These are phyloP conservation scores for Pestalotiopsis sp. DNA, from an alignment of 2,329 filamentous ascomycete species.

Conservation along the genomic window DNA sequence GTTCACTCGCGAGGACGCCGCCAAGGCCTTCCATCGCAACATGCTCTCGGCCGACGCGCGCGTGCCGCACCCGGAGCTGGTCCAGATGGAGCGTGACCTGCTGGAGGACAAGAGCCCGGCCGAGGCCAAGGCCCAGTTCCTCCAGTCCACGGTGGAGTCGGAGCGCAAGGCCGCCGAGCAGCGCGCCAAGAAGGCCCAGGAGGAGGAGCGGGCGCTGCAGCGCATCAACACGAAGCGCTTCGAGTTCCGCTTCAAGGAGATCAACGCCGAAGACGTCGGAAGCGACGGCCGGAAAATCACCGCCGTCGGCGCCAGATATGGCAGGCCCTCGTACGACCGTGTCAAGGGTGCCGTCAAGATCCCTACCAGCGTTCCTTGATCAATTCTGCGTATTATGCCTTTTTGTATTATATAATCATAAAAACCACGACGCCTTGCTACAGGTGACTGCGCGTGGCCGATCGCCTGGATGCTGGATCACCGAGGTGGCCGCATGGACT, in stretches of 20 bases:
- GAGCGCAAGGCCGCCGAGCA: conserved; percentile 45
- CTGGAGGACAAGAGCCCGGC: conserved; percentile 36
- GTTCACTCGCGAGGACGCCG: conserved; percentile 68
- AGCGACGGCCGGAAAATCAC: conserved; percentile 51
- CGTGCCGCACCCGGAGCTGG: conserved; percentile 64
- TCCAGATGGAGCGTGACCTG: conserved; percentile 55
- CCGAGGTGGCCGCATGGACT: not conserved
- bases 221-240: conserved; percentile 55
- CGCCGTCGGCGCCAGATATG: conserved; percentile 65
- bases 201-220: conserved; percentile 40
- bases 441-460: not conserved
- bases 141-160: conserved; percentile 38
- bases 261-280: conserved; percentile 60
- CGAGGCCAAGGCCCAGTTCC: conserved; percentile 44
- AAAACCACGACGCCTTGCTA: not conserved
- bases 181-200: conserved; percentile 34
- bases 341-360: conserved; percentile 69
- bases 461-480: not conserved
- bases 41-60: conserved; percentile 64
- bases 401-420: not conserved
- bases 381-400: not conserved
- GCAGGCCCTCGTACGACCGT: conserved; percentile 63
- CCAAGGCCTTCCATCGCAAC: conserved; percentile 62
- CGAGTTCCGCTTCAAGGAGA: conserved; percentile 65
- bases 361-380: conserved; percentile 61